Evolutionary conservation across 805 yeast species (phyloP).

Genomic region (Cyberlindnera japonica): DNA sequence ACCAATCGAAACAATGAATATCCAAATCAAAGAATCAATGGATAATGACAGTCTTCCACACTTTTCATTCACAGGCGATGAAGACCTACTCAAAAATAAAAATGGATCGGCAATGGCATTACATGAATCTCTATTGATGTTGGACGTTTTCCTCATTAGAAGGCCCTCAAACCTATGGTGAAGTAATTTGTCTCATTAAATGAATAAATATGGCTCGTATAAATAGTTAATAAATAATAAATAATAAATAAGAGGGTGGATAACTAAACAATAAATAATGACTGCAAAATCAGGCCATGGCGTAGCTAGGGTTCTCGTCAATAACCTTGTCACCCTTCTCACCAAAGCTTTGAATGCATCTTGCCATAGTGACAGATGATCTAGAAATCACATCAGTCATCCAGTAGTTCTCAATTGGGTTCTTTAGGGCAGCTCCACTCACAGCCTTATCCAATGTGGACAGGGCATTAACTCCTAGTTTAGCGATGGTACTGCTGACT

Average conservation of each 20-base stretch:
- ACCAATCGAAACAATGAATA: too few species aligned
- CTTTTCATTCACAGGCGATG: too few species aligned
- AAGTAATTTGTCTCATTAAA: neutral
- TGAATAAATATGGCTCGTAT: neutral
- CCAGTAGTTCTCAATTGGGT: slow-evolving; percentile 79
- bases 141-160: neutral
- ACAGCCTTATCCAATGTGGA: slow-evolving; percentile 37
- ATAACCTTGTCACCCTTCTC: slow-evolving; percentile 56
- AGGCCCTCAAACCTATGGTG: neutral
- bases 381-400: slow-evolving; percentile 86
- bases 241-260: slow-evolving; percentile 16
- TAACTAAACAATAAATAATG: neutral
- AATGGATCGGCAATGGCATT: too few species aligned
- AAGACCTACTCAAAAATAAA: too few species aligned
- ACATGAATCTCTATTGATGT: neutral
- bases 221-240: slow-evolving; percentile 14
- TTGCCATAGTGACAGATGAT: slow-evolving; percentile 88
- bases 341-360: slow-evolving; percentile 71
- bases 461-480: slow-evolving; percentile 50
- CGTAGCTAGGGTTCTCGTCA: slow-evolving; percentile 37
- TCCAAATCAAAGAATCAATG: too few species aligned
- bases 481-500: slow-evolving; percentile 51
- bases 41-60: too few species aligned
- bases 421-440: slow-evolving; percentile 48
- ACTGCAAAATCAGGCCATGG: slow-evolving; percentile 22